Base-by-base conservation (phyloP, 202 grass and related monocot genomes). In the Bolboschoenoplectus hybrid region DNA sequence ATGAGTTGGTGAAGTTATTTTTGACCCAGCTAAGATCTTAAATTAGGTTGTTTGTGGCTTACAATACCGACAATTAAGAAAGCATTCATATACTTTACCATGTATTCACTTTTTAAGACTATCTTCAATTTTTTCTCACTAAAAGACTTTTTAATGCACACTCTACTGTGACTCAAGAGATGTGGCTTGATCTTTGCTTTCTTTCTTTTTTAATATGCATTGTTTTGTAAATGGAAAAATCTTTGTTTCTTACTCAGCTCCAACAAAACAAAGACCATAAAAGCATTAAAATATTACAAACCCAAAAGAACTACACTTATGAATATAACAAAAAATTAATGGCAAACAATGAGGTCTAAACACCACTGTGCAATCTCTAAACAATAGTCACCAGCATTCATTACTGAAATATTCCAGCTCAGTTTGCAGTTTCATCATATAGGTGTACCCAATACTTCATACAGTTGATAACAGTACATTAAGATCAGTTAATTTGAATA, bases 181-280 rank as follows among this genome's bases (percentile, higher is more conserved):
- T 58, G 51, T 57, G 7, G 75, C 16, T 26, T 43, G 56, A 80
- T 80, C 55, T 61, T 34, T 80, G 14, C 76, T 44, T 58, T 78
- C 16, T 2, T 61, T 53, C 61, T 61, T 58, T 61, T 20, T 80
- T 80, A 77, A 56, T 36, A 38, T 56, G 12, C 5, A 55, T 12
- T 17, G 4, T 77, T 77, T 39, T 14, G 11, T 39, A 56, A 55
- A 56, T 38, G 6, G 20, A 26, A 73, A 70, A 45, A n/a, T 9
- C 1, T 14, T 36, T 76, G 34, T 79, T 80, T 32, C 72, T 36
- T 20, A 47, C 47, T 26, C 14, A 80, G 10, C 76, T 44, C 55
- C 38, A 80, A 58, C 53, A 58, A 60, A 61, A 60, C 20, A 38
- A 79, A 74, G 20, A 46, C 5, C 53, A 32, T 50, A 49, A 47